Base-by-base conservation (phyloP, 192 early-diverging fungal genomes). In the Mortierella claussenii region DNA sequence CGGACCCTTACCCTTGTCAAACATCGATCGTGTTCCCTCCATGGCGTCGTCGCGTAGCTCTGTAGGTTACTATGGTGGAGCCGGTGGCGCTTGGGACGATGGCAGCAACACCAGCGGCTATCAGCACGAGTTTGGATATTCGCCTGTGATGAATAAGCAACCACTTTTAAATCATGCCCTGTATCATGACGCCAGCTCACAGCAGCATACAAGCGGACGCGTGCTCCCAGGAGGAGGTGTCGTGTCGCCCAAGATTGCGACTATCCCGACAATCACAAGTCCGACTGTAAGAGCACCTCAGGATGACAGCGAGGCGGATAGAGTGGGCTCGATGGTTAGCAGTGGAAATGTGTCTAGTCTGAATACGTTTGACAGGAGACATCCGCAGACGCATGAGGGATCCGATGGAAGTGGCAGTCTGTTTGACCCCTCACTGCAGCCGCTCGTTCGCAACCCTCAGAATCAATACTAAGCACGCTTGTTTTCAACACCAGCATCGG, bases 321-420 rank as follows among this genome's bases (percentile, higher is more conserved):
- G n/a, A 15, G 48, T 59, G 6, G 59, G 51, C 11, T 31, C 45
- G 13, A 21, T 51, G 17, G 37, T 24, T 13, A 43, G 61, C 1
- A 60, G 55, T 18, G 73, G 64, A 21, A 61, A 76, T 26, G 46
- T 56, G 15, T 76, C 73, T 1, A 20, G 30, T 20, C 21, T 76
- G n/a, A 76, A 76, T 20, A 56, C 73, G 4, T 61, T 67, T 54
- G 73, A 76, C 10, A 49, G 73, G 10, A 46, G 73, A 15, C 53
- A 61, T 17, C 73, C 73, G 1, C 73, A 76, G 48, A 30, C 36
- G 36, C 24, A 46, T 12, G 65, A 67, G 3, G 54, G 40, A 33
- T 13, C 10, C 4, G 27, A 48, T 7, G 45, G 37, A 3, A 26
- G 24, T 3, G 65, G 55, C 45, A 67, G 73, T 32, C 4, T 65